phyloP scores from a whole-genome alignment of 352 stramenopile species.

The Phytophthora cajani region DNA sequence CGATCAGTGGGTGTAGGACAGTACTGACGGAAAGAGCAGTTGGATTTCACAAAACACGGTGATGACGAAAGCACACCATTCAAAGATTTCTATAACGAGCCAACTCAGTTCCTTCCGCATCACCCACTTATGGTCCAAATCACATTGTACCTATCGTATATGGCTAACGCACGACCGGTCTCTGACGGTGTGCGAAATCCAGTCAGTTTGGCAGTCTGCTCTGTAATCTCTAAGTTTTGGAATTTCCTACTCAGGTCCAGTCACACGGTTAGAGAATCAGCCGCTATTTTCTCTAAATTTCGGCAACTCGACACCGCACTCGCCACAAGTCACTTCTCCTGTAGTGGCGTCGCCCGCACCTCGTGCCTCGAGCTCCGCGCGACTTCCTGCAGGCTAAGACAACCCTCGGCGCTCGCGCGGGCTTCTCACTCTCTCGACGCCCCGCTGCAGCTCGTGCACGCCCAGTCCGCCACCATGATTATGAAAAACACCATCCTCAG shows the following conservation, averaged over 20 bases:
- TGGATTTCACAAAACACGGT: neutral
- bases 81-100: neutral
- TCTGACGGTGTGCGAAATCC: constrained; percentile 33
- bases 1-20: constrained; percentile 16
- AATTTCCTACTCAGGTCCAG: constrained; percentile 1
- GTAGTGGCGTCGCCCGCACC: constrained; percentile 32
- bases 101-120: neutral
- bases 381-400: constrained; percentile 19
- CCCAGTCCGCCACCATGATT: constrained; percentile 31
- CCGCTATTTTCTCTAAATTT: constrained; percentile 10
- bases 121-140: neutral
- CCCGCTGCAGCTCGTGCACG: neutral
- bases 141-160: neutral
- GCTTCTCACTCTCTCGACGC: neutral
- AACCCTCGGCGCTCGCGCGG: neutral
- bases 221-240: constrained; percentile 21
- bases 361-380: neutral
- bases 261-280: neutral
- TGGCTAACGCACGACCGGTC: neutral
- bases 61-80: neutral
- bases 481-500: constrained; percentile 84
- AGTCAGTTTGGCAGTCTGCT: constrained; percentile 31
- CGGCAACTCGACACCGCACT: neutral
- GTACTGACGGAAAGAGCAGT: neutral
- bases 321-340: constrained; percentile 35